Conservation (phyloP, 495 filamentous ascomycete species). For the Podospora australis region DNA sequence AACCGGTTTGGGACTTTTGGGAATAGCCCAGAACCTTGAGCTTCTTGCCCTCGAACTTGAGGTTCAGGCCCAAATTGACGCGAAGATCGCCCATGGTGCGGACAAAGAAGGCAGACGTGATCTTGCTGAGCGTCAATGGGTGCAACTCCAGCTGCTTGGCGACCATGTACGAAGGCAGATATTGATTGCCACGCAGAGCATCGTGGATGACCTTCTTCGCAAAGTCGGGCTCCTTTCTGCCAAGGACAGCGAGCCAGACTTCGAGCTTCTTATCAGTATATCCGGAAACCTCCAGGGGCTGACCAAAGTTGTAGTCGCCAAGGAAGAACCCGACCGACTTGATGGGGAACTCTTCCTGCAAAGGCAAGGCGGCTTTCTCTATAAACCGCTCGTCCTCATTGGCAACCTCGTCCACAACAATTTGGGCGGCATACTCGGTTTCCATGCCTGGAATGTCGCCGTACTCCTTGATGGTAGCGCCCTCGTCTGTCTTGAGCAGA, state of each 20-base stretch:
- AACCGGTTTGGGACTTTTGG: slow-evolving; percentile 72
- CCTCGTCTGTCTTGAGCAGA: slow-evolving; percentile 81
- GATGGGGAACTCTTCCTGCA: slow-evolving; percentile 87
- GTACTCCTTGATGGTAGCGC: slow-evolving; percentile 90
- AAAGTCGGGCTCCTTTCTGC: slow-evolving; percentile 72
- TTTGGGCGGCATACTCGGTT: slow-evolving; percentile 83
- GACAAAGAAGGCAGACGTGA: slow-evolving; percentile 88
- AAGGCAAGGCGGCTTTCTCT: slow-evolving; percentile 73
- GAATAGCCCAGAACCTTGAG: slow-evolving; percentile 96
- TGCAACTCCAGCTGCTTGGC: slow-evolving; percentile 76
- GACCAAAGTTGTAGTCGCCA: slow-evolving; percentile 90
- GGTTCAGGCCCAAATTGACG: slow-evolving; percentile 86
- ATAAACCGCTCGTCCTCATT: slow-evolving; percentile 92
- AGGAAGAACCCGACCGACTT: slow-evolving; percentile 84
- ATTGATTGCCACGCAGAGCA: slow-evolving; percentile 62
- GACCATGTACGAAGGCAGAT: slow-evolving; percentile 80
- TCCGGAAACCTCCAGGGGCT: slow-evolving; percentile 75
- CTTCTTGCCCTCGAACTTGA: slow-evolving; percentile 94
- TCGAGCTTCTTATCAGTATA: slow-evolving; percentile 68
- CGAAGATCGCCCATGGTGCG: slow-evolving; percentile 64
- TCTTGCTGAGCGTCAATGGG: slow-evolving; percentile 84
- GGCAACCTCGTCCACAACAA: slow-evolving; percentile 81
- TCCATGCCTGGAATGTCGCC: slow-evolving; percentile 83
- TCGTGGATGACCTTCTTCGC: slow-evolving; percentile 61
- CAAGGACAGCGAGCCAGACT: slow-evolving; percentile 63